These are phyloP conservation scores for Arachis monticola DNA, from an alignment of 331 rosid genomes.

Conservation along the genomic window DNA sequence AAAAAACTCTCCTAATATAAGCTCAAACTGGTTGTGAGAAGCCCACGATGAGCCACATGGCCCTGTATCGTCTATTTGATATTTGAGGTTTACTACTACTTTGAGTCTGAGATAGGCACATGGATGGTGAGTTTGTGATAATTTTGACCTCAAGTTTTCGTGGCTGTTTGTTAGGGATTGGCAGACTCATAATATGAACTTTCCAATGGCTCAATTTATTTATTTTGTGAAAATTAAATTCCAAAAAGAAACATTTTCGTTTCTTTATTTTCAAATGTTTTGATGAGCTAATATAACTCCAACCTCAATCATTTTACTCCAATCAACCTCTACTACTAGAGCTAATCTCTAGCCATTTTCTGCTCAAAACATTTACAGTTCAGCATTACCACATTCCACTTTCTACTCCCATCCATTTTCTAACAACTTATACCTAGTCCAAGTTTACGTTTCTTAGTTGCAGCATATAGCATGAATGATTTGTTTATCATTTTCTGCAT, in stretches of 20 bases:
- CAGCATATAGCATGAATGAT: constrained; percentile 8
- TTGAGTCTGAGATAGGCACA: neutral
- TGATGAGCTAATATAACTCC: constrained; percentile 2
- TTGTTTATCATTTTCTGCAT: constrained; percentile 20
- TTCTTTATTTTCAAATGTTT: neutral
- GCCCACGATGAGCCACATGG: constrained; percentile 1
- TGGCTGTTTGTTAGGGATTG: neutral
- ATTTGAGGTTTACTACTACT: neutral
- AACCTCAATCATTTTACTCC: constrained; percentile 17
- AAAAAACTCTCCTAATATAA: neutral
- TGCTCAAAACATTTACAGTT: constrained; percentile 8
- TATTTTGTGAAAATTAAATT: constrained; percentile 10
- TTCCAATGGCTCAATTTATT: neutral
- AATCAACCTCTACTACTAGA: neutral
- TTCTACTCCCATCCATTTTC: constrained; percentile 7
- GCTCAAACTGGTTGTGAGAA: constrained; percentile 16
- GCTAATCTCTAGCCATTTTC: neutral
- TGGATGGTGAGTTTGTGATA: neutral
- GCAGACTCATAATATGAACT: constrained; percentile 2
- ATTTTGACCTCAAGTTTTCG: neutral
- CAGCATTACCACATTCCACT: neutral
- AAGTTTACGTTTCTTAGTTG: constrained; percentile 8
- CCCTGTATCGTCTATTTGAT: neutral
- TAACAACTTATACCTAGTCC: constrained; percentile 12
- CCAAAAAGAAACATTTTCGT: neutral